phyloP scores from a whole-genome alignment of 2,329 filamentous ascomycete species.

The Aspergillus sojae region DNA sequence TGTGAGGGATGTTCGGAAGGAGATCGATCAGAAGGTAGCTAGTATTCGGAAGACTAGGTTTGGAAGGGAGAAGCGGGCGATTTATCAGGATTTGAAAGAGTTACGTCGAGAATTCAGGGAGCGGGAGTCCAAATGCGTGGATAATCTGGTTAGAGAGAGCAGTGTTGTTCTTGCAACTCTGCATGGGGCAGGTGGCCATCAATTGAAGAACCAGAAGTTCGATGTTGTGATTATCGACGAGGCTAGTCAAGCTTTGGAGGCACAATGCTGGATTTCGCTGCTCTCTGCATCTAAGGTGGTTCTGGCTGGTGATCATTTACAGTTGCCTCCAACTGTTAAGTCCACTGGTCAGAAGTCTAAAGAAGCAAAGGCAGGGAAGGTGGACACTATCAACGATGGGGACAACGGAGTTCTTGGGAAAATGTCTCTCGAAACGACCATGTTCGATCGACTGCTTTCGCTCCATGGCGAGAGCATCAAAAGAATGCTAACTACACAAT shows the following conservation, averaged over 20 bases:
- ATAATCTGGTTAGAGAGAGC: conserved; percentile 72
- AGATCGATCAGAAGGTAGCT: conserved; percentile 91
- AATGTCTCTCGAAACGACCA: conserved; percentile 77
- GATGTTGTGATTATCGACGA: conserved; percentile 97
- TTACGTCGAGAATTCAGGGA: conserved; percentile 86
- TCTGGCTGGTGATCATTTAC: conserved; percentile 90
- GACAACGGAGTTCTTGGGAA: conserved; percentile 48
- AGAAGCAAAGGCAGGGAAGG: conserved; percentile 47
- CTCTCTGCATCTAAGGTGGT: conserved; percentile 79
- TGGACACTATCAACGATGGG: conserved; percentile 30
- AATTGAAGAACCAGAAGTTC: conserved; percentile 77
- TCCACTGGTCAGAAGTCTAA: conserved; percentile 55
- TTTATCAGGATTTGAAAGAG: conserved; percentile 83
- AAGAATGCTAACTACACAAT: conserved; percentile 93
- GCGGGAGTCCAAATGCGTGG: conserved; percentile 79
- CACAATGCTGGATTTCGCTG: conserved; percentile 94
- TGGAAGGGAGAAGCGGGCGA: conserved; percentile 74
- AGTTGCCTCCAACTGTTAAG: conserved; percentile 93
- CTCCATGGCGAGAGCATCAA: conserved; percentile 85
- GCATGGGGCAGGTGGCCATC: conserved; percentile 85
- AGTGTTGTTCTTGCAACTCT: conserved; percentile 90
- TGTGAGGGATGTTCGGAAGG: conserved; percentile 83
- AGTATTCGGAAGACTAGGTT: conserved; percentile 84
- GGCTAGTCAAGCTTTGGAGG: conserved; percentile 91
- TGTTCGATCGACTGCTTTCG: conserved; percentile 85